phyloP scores from a whole-genome alignment of 2,329 filamentous ascomycete genomes.

The Iodosphaeria phyllophila region DNA sequence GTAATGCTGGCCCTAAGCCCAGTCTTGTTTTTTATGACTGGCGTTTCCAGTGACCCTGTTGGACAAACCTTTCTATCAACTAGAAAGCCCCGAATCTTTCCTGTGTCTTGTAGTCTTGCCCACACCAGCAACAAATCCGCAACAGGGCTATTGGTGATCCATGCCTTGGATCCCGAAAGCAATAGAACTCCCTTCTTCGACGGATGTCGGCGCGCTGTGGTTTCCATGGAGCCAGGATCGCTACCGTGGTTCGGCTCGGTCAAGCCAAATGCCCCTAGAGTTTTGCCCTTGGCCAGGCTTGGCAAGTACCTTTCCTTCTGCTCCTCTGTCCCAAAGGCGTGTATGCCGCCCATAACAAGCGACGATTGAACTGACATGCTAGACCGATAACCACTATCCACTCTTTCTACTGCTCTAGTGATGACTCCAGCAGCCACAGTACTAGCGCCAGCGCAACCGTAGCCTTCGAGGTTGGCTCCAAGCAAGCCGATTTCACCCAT shows the following conservation, averaged over 20 bases:
- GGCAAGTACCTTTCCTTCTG: conserved; percentile 74
- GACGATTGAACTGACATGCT: conserved; percentile 90
- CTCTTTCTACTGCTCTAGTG: conserved; percentile 74
- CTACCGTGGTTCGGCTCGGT: conserved; percentile 90
- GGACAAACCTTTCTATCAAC: conserved; percentile 75
- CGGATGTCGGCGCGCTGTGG: conserved; percentile 65
- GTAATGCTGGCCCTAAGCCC: conserved; percentile 85
- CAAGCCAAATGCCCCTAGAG: conserved; percentile 72
- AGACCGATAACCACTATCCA: conserved; percentile 81
- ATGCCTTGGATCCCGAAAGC: conserved; percentile 72
- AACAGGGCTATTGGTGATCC: conserved; percentile 91
- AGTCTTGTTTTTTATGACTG: conserved; percentile 86
- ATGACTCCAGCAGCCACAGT: conserved; percentile 81
- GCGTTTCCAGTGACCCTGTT: conserved; percentile 76
- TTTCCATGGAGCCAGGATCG: conserved; percentile 84
- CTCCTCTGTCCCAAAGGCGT: conserved; percentile 73
- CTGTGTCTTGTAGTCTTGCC: conserved; percentile 81
- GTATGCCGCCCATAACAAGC: conserved; percentile 81
- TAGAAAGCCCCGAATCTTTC: conserved; percentile 86
- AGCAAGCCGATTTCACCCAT: conserved; percentile 88
- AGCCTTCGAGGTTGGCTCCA: conserved; percentile 71
- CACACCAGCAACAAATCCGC: conserved; percentile 73
- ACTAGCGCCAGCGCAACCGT: conserved; percentile 74
- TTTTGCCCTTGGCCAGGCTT: conserved; percentile 61
- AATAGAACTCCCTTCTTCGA: conserved; percentile 67